Conservation (phyloP, 2,329 filamentous ascomycete species). For the Phialocephala sp. region DNA sequence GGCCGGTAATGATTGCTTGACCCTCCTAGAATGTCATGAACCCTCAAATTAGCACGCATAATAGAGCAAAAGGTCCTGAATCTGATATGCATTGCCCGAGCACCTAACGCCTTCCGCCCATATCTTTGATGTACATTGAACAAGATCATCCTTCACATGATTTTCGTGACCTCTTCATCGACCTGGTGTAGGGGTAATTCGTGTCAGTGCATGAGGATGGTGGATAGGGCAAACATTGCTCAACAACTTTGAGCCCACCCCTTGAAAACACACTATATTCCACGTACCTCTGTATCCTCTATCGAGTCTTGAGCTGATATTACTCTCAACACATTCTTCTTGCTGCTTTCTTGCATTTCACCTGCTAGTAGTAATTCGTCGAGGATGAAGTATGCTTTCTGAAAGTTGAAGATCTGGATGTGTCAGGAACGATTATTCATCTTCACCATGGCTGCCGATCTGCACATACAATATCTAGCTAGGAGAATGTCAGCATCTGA, state of each 20-base stretch:
- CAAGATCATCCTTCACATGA: constrained; percentile 41
- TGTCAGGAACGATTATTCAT: constrained; percentile 10
- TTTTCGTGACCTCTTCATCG: constrained; percentile 46
- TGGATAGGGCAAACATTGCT: constrained; percentile 10
- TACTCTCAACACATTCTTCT: constrained; percentile 96
- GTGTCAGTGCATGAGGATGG: constrained; percentile 58
- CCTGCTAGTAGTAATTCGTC: constrained; percentile 95
- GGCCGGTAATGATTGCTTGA: constrained; percentile 24
- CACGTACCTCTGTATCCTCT: constrained; percentile 95
- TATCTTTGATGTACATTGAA: constrained; percentile 32
- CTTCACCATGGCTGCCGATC: background rate
- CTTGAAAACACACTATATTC: constrained; percentile 15
- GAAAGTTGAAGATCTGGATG: constrained; percentile 89
- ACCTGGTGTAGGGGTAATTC: constrained; percentile 51
- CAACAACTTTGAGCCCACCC: constrained; percentile 9
- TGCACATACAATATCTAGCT: constrained; percentile 39
- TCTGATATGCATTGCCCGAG: constrained; percentile 27
- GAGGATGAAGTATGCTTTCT: constrained; percentile 98
- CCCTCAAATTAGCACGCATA: constrained; percentile 23
- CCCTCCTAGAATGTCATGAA: constrained; percentile 26
- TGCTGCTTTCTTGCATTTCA: constrained; percentile 98
- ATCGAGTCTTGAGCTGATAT: constrained; percentile 97
- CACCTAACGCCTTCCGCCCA: constrained; percentile 31
- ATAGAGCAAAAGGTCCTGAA: constrained; percentile 9
- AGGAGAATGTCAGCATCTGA: constrained; percentile 23